Conservation (phyloP, 768 basidiomycete species). For the Termitomyces sp. region DNA sequence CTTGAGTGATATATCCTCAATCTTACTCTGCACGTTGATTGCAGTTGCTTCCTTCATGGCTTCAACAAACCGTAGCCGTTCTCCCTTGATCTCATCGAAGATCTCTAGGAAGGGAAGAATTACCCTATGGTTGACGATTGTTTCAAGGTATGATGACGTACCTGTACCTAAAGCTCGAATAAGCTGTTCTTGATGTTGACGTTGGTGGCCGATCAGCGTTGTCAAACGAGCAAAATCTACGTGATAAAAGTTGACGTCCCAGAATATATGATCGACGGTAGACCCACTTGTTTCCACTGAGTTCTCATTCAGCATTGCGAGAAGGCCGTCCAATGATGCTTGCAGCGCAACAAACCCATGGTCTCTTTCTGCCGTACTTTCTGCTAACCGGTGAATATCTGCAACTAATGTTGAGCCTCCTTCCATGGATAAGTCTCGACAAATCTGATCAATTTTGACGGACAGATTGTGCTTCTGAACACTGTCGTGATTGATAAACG, state of each 20-base stretch:
- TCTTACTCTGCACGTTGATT: conserved; percentile 75
- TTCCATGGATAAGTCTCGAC: conserved; percentile 33
- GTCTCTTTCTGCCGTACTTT: conserved; percentile 27
- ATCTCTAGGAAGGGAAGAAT: conserved; percentile 44
- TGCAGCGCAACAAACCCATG: conserved; percentile 31
- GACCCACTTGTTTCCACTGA: conserved; percentile 14
- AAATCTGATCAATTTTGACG: conserved; percentile 54
- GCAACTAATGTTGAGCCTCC: conserved; percentile 21
- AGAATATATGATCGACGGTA: background rate
- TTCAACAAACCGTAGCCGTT: conserved; percentile 81
- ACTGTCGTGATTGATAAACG: conserved; percentile 74
- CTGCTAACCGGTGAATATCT: conserved; percentile 31
- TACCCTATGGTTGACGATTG: background rate
- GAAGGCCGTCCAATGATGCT: conserved; percentile 31
- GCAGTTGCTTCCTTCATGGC: conserved; percentile 94
- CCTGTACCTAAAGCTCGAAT: conserved; percentile 62
- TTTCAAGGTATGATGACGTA: conserved; percentile 15
- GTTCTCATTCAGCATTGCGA: conserved; percentile 21
- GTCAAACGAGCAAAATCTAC: conserved; percentile 27
- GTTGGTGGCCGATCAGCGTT: conserved; percentile 60
- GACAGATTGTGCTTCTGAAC: conserved; percentile 63
- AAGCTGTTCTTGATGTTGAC: conserved; percentile 67
- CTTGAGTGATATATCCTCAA: background rate
- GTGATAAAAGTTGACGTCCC: background rate
- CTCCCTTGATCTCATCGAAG: conserved; percentile 79